A percentile compares a stretch with the other conserved stretches of the same genome.
These are phyloP conservation scores for Xerocomus nothofagi DNA, from an alignment of 1,284 basidiomycete species.

Conservation along the genomic window DNA sequence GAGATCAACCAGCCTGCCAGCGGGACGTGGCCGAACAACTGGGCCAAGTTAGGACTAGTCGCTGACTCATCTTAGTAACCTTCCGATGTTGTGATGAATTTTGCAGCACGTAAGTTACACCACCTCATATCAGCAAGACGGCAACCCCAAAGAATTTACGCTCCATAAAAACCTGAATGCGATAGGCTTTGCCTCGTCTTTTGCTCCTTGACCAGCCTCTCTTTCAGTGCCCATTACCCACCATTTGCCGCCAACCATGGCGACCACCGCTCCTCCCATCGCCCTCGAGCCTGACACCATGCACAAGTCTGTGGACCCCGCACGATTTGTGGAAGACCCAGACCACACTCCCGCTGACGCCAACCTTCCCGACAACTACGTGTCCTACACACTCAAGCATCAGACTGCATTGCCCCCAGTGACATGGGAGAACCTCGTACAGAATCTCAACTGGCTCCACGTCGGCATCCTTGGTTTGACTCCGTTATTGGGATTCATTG, in stretches of 20 bases:
- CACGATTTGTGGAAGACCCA: slow-evolving; percentile 33
- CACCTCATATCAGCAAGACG: slow-evolving; percentile 12
- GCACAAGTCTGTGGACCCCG: slow-evolving; percentile 4
- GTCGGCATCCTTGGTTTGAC: slow-evolving; percentile 67
- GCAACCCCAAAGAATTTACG: slow-evolving; percentile 40
- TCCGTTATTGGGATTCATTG: slow-evolving; percentile 71
- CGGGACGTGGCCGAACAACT: too few relatives aligned
- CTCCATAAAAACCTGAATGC: slow-evolving; percentile 27
- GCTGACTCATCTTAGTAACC: too few relatives aligned
- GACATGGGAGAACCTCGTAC: slow-evolving; percentile 62
- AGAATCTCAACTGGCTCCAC: slow-evolving; percentile 76
- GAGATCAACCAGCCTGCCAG: too few relatives aligned
- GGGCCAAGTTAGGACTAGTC: too few relatives aligned
- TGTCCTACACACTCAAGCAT: slow-evolving; percentile 79
- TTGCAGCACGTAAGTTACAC: slow-evolving; percentile 3
- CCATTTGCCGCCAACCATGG: slow-evolving; percentile 27
- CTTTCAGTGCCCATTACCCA: slow-evolving; percentile 21
- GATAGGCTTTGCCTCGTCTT: slow-evolving; percentile 5
- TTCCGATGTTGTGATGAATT: neutral
- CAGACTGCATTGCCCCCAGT: slow-evolving; percentile 78
- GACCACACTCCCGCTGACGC: slow-evolving; percentile 55
- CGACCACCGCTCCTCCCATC: slow-evolving; percentile 28
- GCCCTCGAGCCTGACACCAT: slow-evolving; percentile 15
- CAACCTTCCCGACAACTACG: slow-evolving; percentile 87
- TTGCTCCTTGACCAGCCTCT: slow-evolving; percentile 27